Evolutionary conservation across 257 asterid species (phyloP).

Genomic region (Lycium barbarum): DNA sequence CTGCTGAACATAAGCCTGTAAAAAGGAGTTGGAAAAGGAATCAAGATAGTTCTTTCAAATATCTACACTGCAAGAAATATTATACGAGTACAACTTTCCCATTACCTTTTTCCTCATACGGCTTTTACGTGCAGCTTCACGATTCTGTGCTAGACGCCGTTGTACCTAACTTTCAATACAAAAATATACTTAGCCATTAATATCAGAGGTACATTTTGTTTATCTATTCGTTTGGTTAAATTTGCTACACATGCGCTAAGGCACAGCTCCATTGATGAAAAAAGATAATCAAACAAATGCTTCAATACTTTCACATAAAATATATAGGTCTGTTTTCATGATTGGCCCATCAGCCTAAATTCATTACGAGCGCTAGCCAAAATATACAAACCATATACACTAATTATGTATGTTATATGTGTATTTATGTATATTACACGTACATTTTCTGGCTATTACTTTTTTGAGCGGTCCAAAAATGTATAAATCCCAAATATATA

Average conservation of each 20-base stretch:
- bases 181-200: neutral
- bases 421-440: too few relatives aligned
- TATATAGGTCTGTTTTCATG: neutral
- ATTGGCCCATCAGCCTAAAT: too few relatives aligned
- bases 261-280: neutral
- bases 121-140: conserved; percentile 95
- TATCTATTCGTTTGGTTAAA: neutral
- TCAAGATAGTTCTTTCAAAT: neutral
- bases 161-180: conserved; percentile 55
- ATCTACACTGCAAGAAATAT: neutral
- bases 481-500: too few relatives aligned
- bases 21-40: conserved; percentile 15
- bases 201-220: neutral
- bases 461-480: too few relatives aligned
- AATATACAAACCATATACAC: too few relatives aligned
- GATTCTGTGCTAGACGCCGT: conserved; percentile 89
- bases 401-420: too few relatives aligned
- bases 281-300: neutral
- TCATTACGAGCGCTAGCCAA: too few relatives aligned
- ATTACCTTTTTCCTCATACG: conserved; percentile 85
- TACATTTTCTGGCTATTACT: too few relatives aligned
- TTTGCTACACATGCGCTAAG: neutral
- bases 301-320: neutral
- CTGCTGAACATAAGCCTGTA: conserved; percentile 89
- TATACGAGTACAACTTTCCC: neutral